These are phyloP conservation scores for Neurospora sp. DNA, from an alignment of 495 filamentous ascomycete species.

Conservation along the genomic window DNA sequence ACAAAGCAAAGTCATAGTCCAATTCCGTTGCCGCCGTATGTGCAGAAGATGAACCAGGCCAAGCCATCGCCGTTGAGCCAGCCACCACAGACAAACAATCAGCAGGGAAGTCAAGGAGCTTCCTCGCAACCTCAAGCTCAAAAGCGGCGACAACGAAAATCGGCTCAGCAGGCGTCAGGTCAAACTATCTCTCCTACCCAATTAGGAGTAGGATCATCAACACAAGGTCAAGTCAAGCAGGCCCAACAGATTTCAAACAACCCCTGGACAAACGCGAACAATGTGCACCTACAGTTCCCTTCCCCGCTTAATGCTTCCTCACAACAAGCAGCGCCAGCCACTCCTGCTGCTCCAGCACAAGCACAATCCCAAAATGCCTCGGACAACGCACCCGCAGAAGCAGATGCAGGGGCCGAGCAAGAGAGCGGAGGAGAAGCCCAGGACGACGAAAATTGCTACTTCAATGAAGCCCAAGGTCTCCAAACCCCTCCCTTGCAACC, in stretches of 20 bases:
- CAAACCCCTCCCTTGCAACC: neutral
- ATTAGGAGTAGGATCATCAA: neutral
- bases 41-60: slow-evolving; percentile 10
- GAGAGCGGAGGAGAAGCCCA: neutral
- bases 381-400: neutral
- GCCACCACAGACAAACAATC: slow-evolving; percentile 2
- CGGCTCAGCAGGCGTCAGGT: neutral
- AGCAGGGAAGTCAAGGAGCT: neutral
- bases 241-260: neutral
- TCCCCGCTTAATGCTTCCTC: neutral
- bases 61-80: slow-evolving; percentile 8
- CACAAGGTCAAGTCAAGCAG: neutral
- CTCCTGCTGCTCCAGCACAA: neutral
- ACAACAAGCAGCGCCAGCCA: neutral
- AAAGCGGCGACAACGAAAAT: neutral
- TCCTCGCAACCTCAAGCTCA: neutral
- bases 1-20: slow-evolving; percentile 26
- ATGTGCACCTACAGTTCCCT: neutral
- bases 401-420: neutral
- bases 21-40: slow-evolving; percentile 22
- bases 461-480: neutral
- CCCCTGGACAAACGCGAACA: neutral
- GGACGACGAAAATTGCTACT: neutral
- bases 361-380: neutral
- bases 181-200: neutral